Base-by-base conservation (phyloP, 208 protist genomes). In the Wallacemonas sp. region DNA sequence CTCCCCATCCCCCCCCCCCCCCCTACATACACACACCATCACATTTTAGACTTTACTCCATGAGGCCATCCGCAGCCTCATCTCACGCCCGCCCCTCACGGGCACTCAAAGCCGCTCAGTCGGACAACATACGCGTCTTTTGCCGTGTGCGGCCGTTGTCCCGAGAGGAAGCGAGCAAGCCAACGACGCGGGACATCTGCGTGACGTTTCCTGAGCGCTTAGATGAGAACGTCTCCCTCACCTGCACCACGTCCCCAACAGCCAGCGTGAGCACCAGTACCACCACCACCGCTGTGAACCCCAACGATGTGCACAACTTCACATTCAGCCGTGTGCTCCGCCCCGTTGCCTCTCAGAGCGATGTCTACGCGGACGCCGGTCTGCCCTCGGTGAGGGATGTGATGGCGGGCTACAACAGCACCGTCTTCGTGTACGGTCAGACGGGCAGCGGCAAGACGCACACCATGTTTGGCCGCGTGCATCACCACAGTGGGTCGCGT, bases 391-490 rank as follows among this genome's bases (percentile, higher is more conserved):
- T 98, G 30, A 77, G 81, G 39, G 93, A 97, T 75, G 89, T 96
- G 6, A 85, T 97, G 70, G 41, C 80, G 6, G 91, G 95, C 41
- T 94, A 93, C 72, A 96, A 97, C 76, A 87, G 79, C 15, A 90
- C 91, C 12, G 68, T 98, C 41, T 83, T 98, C 28, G 82, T 93
- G 46, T 97, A 97, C 66, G 94, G 94, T 19, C 89, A 96, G 67
- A 98, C 96, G 1, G 90, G 88, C 19, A 89, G 83, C 59, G 96
- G 92, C 26, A 97, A 97, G 77, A 95, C 89, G 14, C 82, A 94
- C 72, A 94, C 87, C 11, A 95, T 97, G 84, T 94, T 95, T 67
- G 92, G 91, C 33, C 34, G 55, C 51, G 31, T 39, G 26, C 15
- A 21, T 61, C 19, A 36, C 17, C 19, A 38, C 49, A n/a, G 8